Percentiles rank a stretch among this genome's conserved stretches.
Evolutionary conservation across 108 stramenopile species (phyloP).

Genomic region (Nitzschia palea): DNA sequence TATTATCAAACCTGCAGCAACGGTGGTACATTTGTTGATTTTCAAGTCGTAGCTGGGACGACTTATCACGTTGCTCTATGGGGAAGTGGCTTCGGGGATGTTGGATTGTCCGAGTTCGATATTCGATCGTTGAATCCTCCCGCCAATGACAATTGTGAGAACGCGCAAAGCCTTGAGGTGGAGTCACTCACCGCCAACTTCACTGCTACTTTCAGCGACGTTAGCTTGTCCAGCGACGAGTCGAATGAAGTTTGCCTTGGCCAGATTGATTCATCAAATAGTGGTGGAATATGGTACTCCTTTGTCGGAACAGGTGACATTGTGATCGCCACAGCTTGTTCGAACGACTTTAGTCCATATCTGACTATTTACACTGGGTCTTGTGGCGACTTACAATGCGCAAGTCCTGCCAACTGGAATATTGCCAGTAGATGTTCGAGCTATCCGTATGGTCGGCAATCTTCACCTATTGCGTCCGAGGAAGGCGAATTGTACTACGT

Average conservation of each 20-base stretch:
- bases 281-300: slow-evolving; percentile 15
- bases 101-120: background rate
- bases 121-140: background rate
- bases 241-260: background rate
- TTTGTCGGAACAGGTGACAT: slow-evolving; percentile 11
- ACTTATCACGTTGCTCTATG: background rate
- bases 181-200: background rate
- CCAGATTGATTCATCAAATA: no score
- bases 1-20: background rate
- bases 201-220: background rate
- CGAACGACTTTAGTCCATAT: slow-evolving; percentile 6
- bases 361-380: slow-evolving; percentile 3
- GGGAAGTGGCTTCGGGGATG: background rate
- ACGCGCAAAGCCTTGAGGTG: background rate
- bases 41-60: background rate
- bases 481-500: slow-evolving; percentile 11
- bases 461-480: background rate
- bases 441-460: background rate
- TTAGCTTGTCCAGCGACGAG: background rate
- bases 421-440: background rate
- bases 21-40: background rate
- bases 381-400: slow-evolving; percentile 16
- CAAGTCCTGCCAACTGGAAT: background rate
- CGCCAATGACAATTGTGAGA: background rate
- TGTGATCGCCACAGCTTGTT: slow-evolving; percentile 11